Conservation (phyloP, 768 basidiomycete genomes). For the Termitomyces sp. region DNA sequence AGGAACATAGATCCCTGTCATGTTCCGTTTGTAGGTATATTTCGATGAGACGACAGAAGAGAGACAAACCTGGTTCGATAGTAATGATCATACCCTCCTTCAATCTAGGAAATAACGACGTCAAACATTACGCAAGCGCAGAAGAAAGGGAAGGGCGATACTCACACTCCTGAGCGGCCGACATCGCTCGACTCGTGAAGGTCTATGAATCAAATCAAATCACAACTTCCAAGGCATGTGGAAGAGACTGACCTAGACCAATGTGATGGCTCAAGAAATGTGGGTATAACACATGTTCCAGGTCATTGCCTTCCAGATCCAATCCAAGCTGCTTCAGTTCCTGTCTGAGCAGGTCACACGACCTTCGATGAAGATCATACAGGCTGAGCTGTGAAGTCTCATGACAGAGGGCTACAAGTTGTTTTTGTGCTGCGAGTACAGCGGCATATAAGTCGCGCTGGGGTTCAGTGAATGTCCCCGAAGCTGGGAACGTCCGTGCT, state of each 20-base stretch:
- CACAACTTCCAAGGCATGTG: not conserved
- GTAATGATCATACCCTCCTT: constrained; percentile 88
- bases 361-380: constrained; percentile 72
- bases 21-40: not conserved
- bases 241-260: constrained; percentile 62
- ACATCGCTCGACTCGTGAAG: constrained; percentile 78
- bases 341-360: constrained; percentile 55
- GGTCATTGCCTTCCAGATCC: constrained; percentile 46
- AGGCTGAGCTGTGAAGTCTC: constrained; percentile 52
- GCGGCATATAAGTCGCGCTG: constrained; percentile 86
- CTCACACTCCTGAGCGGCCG: constrained; percentile 50
- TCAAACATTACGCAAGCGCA: not conserved
- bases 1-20: constrained; percentile 81
- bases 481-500: constrained; percentile 88
- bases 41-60: not conserved
- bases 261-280: constrained; percentile 92
- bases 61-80: constrained; percentile 68
- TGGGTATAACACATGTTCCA: constrained; percentile 81
- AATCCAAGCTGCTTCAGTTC: constrained; percentile 82
- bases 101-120: constrained; percentile 37
- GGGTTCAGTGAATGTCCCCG: constrained; percentile 70
- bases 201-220: constrained; percentile 39
- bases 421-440: constrained; percentile 67
- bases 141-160: constrained; percentile 2
- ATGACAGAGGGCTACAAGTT: constrained; percentile 55